Conservation (phyloP, 2,329 filamentous ascomycete species). For the Pestalotiopsis sp. region DNA sequence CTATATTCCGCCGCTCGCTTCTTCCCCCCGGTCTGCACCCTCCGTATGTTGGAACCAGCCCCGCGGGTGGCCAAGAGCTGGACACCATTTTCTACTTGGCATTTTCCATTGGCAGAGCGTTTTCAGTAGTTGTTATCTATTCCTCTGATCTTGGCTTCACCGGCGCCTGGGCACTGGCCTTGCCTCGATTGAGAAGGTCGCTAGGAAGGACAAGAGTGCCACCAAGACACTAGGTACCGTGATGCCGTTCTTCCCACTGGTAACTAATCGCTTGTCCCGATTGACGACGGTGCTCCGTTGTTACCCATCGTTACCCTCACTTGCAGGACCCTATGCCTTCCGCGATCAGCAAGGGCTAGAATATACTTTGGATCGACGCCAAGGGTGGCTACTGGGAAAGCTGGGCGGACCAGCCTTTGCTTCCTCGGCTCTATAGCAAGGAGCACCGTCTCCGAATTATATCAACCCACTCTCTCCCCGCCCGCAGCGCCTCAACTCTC, state of each 20-base stretch:
- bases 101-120: background rate
- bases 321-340: background rate
- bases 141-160: background rate
- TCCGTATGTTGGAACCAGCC: background rate
- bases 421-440: background rate
- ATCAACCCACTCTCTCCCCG: background rate
- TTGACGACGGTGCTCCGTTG: constrained; percentile 5
- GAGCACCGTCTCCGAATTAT: background rate
- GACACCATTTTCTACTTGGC: background rate
- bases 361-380: background rate
- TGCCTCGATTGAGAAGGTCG: constrained; percentile 7
- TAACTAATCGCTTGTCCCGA: background rate
- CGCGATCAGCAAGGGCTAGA: background rate
- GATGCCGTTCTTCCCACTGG: background rate
- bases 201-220: background rate
- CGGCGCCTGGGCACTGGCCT: background rate
- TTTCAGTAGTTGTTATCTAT: background rate
- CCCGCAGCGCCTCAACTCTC: background rate
- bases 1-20: background rate
- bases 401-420: background rate
- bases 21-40: background rate
- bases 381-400: background rate
- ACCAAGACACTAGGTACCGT: background rate
- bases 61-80: background rate
- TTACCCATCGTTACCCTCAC: background rate